Conservation (phyloP, 2,329 filamentous ascomycete genomes). For the Macrophomina tecta region DNA sequence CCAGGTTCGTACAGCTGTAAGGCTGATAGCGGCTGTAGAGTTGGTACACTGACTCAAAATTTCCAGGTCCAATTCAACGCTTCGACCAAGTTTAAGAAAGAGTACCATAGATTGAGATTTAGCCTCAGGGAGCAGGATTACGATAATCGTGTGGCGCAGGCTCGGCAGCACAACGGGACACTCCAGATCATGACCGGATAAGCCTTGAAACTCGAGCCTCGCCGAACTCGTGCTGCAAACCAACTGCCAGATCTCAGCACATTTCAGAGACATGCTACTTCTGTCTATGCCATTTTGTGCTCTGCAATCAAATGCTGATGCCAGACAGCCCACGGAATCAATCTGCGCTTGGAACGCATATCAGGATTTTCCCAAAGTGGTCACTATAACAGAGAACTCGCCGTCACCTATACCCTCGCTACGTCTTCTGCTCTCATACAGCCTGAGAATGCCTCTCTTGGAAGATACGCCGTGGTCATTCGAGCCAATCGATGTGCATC, state of each 20-base stretch:
- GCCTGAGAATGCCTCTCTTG: background rate
- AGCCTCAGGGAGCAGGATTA: conserved; percentile 39
- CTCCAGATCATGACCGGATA: conserved; percentile 37
- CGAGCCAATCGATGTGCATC: background rate
- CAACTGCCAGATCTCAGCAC: background rate
- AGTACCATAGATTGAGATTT: conserved; percentile 39
- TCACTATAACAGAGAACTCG: background rate
- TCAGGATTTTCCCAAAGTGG: background rate
- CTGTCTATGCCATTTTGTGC: background rate
- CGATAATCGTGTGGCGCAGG: conserved; percentile 35
- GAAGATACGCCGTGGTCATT: conserved; percentile 12
- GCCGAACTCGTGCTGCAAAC: too few species aligned
- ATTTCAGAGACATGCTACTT: background rate
- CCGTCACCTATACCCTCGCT: background rate
- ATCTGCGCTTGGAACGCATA: background rate
- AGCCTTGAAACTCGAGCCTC: background rate
- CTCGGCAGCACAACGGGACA: conserved; percentile 34
- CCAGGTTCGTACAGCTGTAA: background rate
- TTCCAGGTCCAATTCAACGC: conserved; percentile 35
- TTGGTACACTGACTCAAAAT: too few species aligned
- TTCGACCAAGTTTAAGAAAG: conserved; percentile 36
- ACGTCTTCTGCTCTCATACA: background rate
- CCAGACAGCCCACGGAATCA: background rate
- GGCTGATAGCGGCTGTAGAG: too few species aligned
- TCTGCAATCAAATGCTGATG: background rate